Conservation (phyloP, 495 filamentous ascomycete genomes). For the Tuber melanosporum region DNA sequence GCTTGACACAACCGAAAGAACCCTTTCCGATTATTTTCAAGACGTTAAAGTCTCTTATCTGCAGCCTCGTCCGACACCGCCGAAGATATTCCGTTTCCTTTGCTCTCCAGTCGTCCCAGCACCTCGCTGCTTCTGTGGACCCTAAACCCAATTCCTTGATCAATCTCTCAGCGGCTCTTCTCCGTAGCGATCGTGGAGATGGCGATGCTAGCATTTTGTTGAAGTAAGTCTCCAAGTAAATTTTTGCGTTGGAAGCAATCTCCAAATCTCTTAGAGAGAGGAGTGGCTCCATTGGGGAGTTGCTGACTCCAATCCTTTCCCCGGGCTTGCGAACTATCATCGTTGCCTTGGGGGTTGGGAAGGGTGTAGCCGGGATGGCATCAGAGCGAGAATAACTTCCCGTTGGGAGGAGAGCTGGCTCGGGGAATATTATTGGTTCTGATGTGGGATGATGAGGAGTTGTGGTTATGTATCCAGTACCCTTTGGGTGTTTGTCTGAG, state of each 20-base stretch:
- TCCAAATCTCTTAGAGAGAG: conserved; percentile 66
- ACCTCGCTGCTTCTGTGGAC: background rate
- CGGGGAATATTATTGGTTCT: background rate
- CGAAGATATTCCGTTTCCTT: conserved; percentile 73
- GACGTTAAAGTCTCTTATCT: conserved; percentile 64
- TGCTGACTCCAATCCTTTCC: background rate
- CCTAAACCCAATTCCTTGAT: conserved; percentile 43
- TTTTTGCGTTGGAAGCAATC: conserved; percentile 68
- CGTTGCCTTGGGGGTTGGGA: background rate
- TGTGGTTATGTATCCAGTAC: background rate
- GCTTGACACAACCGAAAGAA: conserved; percentile 83
- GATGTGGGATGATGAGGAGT: background rate
- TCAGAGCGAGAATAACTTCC: background rate
- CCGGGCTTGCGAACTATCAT: background rate
- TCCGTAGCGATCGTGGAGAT: conserved; percentile 60
- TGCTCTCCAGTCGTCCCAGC: conserved; percentile 48
- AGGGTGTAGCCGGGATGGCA: background rate
- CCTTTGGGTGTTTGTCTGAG: background rate
- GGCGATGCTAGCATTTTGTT: conserved; percentile 53
- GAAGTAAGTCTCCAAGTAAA: conserved; percentile 80
- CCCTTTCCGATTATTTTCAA: conserved; percentile 87
- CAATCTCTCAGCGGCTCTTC: conserved; percentile 59
- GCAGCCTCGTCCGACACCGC: conserved; percentile 53
- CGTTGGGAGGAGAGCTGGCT: background rate
- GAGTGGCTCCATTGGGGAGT: background rate